Conservation (phyloP, 78 protist species). For the Chrysochromulina tobinii region DNA sequence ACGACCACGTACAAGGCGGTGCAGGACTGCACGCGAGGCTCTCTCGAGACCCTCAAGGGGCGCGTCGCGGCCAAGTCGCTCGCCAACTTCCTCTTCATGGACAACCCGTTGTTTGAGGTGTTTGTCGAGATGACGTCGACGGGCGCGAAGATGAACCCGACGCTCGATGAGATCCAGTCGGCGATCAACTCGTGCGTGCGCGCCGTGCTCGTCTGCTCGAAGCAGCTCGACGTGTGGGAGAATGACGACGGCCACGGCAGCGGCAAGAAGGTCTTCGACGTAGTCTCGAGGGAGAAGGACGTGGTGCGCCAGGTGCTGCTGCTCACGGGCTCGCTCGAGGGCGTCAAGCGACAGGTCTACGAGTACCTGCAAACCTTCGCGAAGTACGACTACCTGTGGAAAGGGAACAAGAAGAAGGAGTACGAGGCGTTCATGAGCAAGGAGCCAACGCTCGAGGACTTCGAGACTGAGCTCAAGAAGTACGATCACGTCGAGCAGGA, state of each 20-base stretch:
- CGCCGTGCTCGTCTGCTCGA: neutral
- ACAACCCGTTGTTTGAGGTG: constrained; percentile 48
- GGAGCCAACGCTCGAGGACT: constrained; percentile 66
- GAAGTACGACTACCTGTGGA: constrained; percentile 69
- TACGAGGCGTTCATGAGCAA: constrained; percentile 45
- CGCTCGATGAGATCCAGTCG: constrained; percentile 43
- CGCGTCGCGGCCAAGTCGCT: constrained; percentile 23
- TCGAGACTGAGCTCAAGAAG: constrained; percentile 49
- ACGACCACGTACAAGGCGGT: neutral
- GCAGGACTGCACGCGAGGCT: neutral
- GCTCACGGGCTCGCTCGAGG: constrained; percentile 54
- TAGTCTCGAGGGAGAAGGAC: constrained; percentile 9
- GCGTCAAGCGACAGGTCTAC: constrained; percentile 49
- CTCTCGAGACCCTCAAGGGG: constrained; percentile 7
- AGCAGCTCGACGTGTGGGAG: neutral
- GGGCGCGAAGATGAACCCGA: neutral
- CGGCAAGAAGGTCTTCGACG: neutral
- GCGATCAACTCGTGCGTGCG: constrained; percentile 13
- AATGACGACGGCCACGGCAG: neutral
- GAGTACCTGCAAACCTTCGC: constrained; percentile 52
- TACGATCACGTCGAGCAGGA: constrained; percentile 48
- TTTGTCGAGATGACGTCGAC: constrained; percentile 28
- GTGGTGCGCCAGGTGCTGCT: constrained; percentile 31
- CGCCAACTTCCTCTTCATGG: constrained; percentile 21
- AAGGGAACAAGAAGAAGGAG: constrained; percentile 36